phyloP scores from a whole-genome alignment of 1,284 basidiomycete genomes.

The Cryptococcus sp. region DNA sequence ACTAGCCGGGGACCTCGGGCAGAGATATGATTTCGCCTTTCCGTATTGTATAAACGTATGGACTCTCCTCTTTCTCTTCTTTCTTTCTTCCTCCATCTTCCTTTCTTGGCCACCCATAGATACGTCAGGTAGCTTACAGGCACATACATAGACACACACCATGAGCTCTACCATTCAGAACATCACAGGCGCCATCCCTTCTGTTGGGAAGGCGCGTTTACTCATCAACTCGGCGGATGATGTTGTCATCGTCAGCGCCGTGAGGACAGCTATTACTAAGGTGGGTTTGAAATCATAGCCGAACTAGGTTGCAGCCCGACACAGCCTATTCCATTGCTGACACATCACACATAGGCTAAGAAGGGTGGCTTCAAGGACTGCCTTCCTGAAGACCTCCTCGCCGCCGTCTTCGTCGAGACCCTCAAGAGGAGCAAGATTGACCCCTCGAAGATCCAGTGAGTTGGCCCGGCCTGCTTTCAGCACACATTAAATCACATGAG shows the following conservation, averaged over 20 bases:
- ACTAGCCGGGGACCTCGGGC: not conserved
- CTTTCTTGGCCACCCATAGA: not conserved
- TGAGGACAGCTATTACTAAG: conserved; percentile 87
- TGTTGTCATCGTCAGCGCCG: conserved; percentile 84
- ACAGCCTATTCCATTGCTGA: conserved; percentile 4
- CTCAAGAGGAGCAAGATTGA: conserved; percentile 50
- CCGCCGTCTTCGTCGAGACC: conserved; percentile 71
- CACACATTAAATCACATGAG: conserved; percentile 48
- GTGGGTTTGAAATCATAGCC: conserved; percentile 49
- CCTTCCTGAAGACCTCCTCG: conserved; percentile 82
- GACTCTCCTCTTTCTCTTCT: not conserved
- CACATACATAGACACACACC: not conserved
- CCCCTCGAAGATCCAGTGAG: conserved; percentile 46
- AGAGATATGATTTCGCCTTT: too few relatives aligned
- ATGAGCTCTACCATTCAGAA: conserved; percentile 47
- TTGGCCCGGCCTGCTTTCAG: not conserved
- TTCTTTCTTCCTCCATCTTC: not conserved
- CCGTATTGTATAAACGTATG: too few relatives aligned
- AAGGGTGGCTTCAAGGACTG: conserved; percentile 96
- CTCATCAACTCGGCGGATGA: conserved; percentile 67
- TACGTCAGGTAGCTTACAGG: not conserved
- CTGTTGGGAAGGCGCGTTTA: conserved; percentile 55
- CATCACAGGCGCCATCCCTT: conserved; percentile 46
- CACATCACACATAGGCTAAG: conserved; percentile 49
- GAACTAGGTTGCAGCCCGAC: not conserved